Percentiles rank a stretch among this genome's conserved stretches.
Conservation (phyloP, 2,329 filamentous ascomycete genomes). For the Fusarium pilosicola region DNA sequence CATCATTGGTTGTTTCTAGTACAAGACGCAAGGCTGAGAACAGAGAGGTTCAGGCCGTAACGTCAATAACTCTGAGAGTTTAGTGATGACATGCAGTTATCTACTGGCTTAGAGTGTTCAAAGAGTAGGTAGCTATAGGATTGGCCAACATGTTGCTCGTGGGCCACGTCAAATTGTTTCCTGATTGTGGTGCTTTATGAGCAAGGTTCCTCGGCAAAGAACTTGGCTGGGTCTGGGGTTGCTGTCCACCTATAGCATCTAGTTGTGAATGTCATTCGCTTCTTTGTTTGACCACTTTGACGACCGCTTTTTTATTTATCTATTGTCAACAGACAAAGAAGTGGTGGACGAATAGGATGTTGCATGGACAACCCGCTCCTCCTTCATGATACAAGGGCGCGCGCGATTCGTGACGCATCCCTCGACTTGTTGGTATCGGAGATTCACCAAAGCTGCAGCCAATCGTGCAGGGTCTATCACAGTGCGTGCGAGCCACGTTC, state of each 20-base stretch:
- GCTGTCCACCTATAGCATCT: not conserved
- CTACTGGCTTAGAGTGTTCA: not conserved
- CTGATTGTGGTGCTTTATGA: conserved; percentile 11
- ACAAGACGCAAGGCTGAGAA: conserved; percentile 26
- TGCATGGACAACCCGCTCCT: conserved; percentile 14
- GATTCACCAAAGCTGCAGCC: conserved; percentile 28
- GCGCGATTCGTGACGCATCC: conserved; percentile 39
- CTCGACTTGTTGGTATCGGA: conserved; percentile 39
- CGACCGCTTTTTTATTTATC: conserved; percentile 11
- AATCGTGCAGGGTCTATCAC: conserved; percentile 34
- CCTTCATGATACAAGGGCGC: conserved; percentile 25
- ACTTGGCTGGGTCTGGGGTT: conserved; percentile 15
- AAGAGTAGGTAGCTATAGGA: not conserved
- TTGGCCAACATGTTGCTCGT: not conserved
- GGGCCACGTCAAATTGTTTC: conserved; percentile 5
- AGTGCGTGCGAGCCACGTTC: conserved; percentile 32
- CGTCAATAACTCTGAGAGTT: not conserved
- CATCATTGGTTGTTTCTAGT: conserved; percentile 23
- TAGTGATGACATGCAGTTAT: not conserved
- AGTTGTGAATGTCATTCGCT: not conserved
- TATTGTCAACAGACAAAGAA: conserved; percentile 13
- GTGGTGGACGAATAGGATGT: conserved; percentile 24
- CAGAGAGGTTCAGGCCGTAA: not conserved
- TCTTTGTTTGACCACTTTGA: not conserved
- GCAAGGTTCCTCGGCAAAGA: conserved; percentile 17